These are phyloP conservation scores for Scheffersomyces segobiensis DNA, from an alignment of 1,139 yeast species.

Conservation along the genomic window DNA sequence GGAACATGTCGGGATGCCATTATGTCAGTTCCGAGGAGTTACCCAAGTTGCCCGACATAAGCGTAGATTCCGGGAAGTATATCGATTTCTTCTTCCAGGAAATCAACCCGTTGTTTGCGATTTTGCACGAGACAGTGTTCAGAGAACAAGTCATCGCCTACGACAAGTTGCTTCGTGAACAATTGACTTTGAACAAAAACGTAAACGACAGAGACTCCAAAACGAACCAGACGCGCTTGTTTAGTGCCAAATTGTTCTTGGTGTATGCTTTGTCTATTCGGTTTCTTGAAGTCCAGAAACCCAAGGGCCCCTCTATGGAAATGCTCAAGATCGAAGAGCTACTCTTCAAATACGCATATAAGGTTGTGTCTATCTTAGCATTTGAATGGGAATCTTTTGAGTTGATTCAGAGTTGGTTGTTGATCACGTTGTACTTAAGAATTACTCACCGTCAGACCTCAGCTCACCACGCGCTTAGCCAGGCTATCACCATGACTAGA, in stretches of 20 bases:
- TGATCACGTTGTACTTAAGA: conserved; percentile 55
- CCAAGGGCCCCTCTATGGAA: conserved; percentile 33
- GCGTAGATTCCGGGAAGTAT: conserved; percentile 14
- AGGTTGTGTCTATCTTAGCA: conserved; percentile 48
- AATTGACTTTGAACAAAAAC: conserved; percentile 8
- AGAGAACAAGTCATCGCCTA: conserved; percentile 51
- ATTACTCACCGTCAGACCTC: conserved; percentile 60
- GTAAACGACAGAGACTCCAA: conserved; percentile 13
- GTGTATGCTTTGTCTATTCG: conserved; percentile 55
- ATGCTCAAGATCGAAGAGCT: conserved; percentile 46
- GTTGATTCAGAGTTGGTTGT: conserved; percentile 62
- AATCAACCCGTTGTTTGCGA: conserved; percentile 55
- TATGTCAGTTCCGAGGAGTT: conserved; percentile 44
- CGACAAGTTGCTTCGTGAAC: conserved; percentile 15
- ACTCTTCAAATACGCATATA: conserved; percentile 52
- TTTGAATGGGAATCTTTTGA: conserved; percentile 73
- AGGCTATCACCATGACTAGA: conserved; percentile 54
- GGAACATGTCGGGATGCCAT: conserved; percentile 64
- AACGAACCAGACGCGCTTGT: conserved; percentile 42
- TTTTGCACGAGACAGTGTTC: conserved; percentile 57
- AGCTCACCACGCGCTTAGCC: conserved; percentile 52
- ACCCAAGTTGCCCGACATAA: conserved; percentile 34
- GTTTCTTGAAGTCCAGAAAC: conserved; percentile 48
- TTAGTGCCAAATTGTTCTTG: conserved; percentile 52
- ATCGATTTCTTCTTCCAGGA: conserved; percentile 49